Percentiles rank a stretch among this genome's conserved stretches.
These are phyloP conservation scores for Rehmannia glutinosa DNA, from an alignment of 257 asterid species.

Conservation along the genomic window DNA sequence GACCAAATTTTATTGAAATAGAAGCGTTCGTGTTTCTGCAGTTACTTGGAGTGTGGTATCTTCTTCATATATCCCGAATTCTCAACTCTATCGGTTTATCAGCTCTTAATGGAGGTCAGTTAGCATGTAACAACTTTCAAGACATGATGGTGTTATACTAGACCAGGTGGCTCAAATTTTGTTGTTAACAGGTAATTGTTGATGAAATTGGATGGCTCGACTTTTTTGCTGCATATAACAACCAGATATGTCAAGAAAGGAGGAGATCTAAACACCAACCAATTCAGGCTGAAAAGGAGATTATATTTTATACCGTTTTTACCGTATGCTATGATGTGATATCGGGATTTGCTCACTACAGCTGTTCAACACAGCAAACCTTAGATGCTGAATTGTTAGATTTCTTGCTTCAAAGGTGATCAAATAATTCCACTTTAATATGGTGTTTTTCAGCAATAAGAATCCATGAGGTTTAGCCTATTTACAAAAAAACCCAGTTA, in stretches of 20 bases:
- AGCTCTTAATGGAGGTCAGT: slow-evolving; percentile 81
- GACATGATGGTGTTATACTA: neutral
- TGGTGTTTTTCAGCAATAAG: slow-evolving; percentile 4
- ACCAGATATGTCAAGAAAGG: slow-evolving; percentile 37
- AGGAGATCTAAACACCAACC: slow-evolving; percentile 50
- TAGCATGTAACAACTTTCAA: neutral
- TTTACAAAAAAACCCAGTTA: too few species aligned
- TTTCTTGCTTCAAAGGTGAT: slow-evolving; percentile 72
- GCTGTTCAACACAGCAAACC: slow-evolving; percentile 50
- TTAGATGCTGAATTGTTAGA: slow-evolving; percentile 50
- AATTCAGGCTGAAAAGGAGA: slow-evolving; percentile 70
- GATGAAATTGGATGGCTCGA: slow-evolving; percentile 86
- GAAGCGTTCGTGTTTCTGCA: slow-evolving; percentile 26
- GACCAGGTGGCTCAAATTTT: slow-evolving; percentile 13
- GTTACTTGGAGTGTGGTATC: slow-evolving; percentile 76
- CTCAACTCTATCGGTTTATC: slow-evolving; percentile 56
- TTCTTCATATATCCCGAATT: slow-evolving; percentile 59
- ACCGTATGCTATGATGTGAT: slow-evolving; percentile 73
- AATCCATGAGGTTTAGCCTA: too few species aligned
- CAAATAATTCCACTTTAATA: neutral
- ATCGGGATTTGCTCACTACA: slow-evolving; percentile 73
- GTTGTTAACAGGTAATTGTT: slow-evolving; percentile 47
- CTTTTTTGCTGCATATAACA: slow-evolving; percentile 49
- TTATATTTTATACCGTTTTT: slow-evolving; percentile 49
- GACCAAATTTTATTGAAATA: neutral